phyloP scores from a whole-genome alignment of 1,284 basidiomycete genomes.

The Polyporus tsugae region DNA sequence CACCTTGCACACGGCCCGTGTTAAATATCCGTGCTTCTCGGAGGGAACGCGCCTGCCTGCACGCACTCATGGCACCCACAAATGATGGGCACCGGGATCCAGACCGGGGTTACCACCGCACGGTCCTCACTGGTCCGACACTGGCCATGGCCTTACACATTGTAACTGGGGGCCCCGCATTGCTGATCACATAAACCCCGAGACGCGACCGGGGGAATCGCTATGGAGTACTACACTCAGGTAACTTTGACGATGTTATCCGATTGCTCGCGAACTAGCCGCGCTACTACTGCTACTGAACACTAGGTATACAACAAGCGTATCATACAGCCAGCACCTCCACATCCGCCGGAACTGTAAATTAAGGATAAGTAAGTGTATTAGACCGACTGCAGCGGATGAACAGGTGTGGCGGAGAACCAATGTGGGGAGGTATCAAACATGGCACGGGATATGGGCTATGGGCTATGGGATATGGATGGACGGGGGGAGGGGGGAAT shows the following conservation, averaged over 20 bases:
- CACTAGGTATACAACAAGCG: background rate
- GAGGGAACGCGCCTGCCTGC: background rate
- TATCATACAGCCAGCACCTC: background rate
- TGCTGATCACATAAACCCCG: background rate
- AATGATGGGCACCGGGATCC: background rate
- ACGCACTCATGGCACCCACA: background rate
- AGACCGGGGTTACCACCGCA: background rate
- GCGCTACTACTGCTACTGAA: background rate
- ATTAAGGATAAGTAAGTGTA: slow-evolving; percentile 2
- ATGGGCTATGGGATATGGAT: background rate
- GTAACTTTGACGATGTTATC: background rate
- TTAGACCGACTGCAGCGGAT: slow-evolving; percentile 2
- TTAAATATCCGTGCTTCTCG: background rate
- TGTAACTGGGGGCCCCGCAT: background rate
- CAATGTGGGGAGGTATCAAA: background rate
- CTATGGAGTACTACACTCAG: too few relatives aligned
- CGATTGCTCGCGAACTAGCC: background rate
- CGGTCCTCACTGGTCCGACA: too few relatives aligned
- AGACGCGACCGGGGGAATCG: slow-evolving; percentile 1
- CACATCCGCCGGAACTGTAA: background rate
- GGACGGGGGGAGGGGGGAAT: background rate
- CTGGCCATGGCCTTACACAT: too few relatives aligned
- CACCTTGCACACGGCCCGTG: background rate
- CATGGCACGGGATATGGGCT: background rate
- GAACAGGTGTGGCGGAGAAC: background rate